These are phyloP conservation scores for Tausonia pullulans DNA, from an alignment of 1,284 basidiomycete species.

Conservation along the genomic window DNA sequence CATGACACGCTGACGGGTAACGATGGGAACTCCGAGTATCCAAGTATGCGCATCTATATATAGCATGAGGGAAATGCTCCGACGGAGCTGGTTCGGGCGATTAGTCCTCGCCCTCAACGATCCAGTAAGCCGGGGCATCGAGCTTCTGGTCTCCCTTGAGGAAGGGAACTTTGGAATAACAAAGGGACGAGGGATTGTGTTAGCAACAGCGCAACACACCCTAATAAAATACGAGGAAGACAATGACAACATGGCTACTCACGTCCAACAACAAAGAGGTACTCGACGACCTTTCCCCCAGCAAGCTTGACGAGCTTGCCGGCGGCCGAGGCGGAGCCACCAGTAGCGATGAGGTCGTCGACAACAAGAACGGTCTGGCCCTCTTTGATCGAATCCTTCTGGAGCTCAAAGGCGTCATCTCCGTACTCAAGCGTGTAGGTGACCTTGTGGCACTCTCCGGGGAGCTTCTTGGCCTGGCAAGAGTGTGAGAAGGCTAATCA, in stretches of 20 bases:
- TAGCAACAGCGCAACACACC: slow-evolving; percentile 29
- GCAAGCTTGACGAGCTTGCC: slow-evolving; percentile 76
- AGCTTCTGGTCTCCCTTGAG: slow-evolving; percentile 68
- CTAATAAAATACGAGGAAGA: slow-evolving; percentile 10
- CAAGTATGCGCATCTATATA: not conserved
- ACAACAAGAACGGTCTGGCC: slow-evolving; percentile 80
- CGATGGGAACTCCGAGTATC: not conserved
- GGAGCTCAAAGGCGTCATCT: slow-evolving; percentile 91
- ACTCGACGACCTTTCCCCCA: slow-evolving; percentile 77
- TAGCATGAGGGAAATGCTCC: too few species aligned
- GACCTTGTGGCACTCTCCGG: slow-evolving; percentile 66
- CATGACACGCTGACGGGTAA: not conserved
- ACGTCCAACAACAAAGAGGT: slow-evolving; percentile 80
- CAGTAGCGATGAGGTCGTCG: slow-evolving; percentile 95
- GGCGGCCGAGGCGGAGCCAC: slow-evolving; percentile 88
- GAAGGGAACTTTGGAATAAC: slow-evolving; percentile 45
- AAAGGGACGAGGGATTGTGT: slow-evolving; percentile 51
- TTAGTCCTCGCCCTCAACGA: slow-evolving; percentile 17
- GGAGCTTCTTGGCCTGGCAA: slow-evolving; percentile 62
- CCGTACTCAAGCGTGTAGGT: slow-evolving; percentile 94
- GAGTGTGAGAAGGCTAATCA: too few species aligned
- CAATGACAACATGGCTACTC: not conserved
- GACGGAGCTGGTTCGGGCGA: not conserved
- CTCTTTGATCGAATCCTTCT: slow-evolving; percentile 66
- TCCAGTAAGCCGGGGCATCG: slow-evolving; percentile 72